Percentiles rank a stretch among this genome's conserved stretches.
These are phyloP conservation scores for Crithidia fasciculata DNA, from an alignment of 208 protist genomes.

Conservation along the genomic window DNA sequence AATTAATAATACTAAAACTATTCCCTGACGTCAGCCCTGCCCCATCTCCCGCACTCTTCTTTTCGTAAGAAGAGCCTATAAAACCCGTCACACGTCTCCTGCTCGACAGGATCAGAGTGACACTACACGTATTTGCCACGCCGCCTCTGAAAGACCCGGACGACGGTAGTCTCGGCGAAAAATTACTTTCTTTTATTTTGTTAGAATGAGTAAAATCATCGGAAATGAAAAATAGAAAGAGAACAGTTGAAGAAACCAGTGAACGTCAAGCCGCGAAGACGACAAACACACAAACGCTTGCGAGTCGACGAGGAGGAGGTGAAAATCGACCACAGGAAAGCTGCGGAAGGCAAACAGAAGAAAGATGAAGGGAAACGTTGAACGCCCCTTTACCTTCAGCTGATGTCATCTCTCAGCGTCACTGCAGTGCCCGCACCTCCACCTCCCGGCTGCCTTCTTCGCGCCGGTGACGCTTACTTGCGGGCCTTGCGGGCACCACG, in stretches of 20 bases:
- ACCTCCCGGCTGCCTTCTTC: neutral
- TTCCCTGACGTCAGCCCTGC: too few species aligned
- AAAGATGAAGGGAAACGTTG: neutral
- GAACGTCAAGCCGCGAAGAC: neutral
- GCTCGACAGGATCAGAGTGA: too few species aligned
- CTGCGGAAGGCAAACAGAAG: neutral
- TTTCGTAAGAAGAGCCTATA: too few species aligned
- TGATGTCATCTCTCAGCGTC: neutral
- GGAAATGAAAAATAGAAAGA: neutral
- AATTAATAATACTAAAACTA: too few species aligned
- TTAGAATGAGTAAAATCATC: neutral
- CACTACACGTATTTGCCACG: too few species aligned
- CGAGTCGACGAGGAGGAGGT: neutral
- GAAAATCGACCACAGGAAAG: neutral
- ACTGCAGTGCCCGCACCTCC: neutral
- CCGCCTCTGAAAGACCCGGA: too few species aligned
- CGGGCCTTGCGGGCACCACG: constrained; percentile 57
- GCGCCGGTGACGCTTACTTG: constrained; percentile 37
- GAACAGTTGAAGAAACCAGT: neutral
- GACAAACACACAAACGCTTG: neutral
- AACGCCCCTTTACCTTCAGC: neutral
- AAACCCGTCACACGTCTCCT: too few species aligned
- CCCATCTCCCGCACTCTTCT: too few species aligned
- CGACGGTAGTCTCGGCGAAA: too few species aligned
- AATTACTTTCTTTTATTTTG: neutral